Evolutionary conservation across 108 stramenopile genomes (phyloP), one percentile per base, ranked within the genome.

Genomic region (Conticribra guillardii): DNA sequence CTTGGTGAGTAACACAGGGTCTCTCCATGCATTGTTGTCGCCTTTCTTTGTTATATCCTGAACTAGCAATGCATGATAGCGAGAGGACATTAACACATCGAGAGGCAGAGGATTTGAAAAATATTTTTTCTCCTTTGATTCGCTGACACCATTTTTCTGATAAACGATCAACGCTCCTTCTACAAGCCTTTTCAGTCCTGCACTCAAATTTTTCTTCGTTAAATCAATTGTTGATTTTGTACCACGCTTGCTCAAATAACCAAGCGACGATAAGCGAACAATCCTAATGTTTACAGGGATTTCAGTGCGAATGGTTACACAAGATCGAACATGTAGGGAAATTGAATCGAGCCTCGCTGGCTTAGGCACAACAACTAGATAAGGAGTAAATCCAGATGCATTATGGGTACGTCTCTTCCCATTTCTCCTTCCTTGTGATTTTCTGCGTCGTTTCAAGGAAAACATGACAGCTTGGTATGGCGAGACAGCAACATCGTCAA

Each of bases 101-200:
- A 74, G 54, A 16, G 64, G 64, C 15, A 65, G 0, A n/a, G 73
- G 49, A 5, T 53, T 49, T 11, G 47, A 41, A 41, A 9, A 41
- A 11, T 41, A 5, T 11, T 9, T 41, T 11, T 41, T 41, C 5
- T 41, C 32, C 3, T 14, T 32, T 62, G 23, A 49, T 26, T 52
- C 47, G 22, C 21, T 45, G 46, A 63, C 29, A 2, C 24, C 18
- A 2, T n/a, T 50, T 28, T 49, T 48, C 48, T 78, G 63, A 46
- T 66, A 72, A 30, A 78, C 76, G 29, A 78, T 72, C 28, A 30
- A 32, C 4, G 76, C 76, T 7, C 71, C 76, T 17, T 65, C 64
- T 2, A 59, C 71, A 29, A 72, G 14, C 15, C 29, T 23, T 57
- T 64, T 65, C 24, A 66, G 31, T 4, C 55, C 57, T 11, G 64